A percentile compares a stretch with the other conserved stretches of the same genome.
phyloP scores from a whole-genome alignment of 2,329 filamentous ascomycete species.

The Aspergillus niger region DNA sequence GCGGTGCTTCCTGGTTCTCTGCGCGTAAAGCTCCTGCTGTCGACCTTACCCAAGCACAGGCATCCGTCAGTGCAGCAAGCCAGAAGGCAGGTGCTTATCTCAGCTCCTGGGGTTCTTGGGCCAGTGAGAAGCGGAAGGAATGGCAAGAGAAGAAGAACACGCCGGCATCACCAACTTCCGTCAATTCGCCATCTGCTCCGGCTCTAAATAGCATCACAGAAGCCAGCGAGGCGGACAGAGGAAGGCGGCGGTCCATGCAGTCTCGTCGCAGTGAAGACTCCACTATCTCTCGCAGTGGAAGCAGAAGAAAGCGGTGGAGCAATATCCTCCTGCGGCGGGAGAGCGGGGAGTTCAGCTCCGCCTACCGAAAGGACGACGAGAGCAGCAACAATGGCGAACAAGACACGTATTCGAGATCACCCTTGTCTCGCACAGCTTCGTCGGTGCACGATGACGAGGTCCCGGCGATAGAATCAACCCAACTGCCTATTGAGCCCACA shows the following conservation, averaged over 20 bases:
- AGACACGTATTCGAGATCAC: constrained; percentile 35
- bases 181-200: constrained; percentile 26
- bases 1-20: constrained; percentile 30
- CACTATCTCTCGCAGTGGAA: constrained; percentile 34
- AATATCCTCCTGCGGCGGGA: constrained; percentile 39
- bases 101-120: constrained; percentile 65
- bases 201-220: constrained; percentile 29
- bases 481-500: constrained; percentile 1
- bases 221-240: constrained; percentile 31
- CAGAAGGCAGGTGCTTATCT: constrained; percentile 64
- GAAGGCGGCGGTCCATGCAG: constrained; percentile 33
- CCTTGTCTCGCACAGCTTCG: constrained; percentile 34
- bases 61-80: constrained; percentile 55
- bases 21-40: constrained; percentile 40
- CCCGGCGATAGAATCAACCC: background rate
- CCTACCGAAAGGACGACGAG: constrained; percentile 25
- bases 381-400: constrained; percentile 21
- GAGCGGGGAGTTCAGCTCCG: constrained; percentile 31
- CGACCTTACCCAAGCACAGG: constrained; percentile 58
- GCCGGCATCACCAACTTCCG: constrained; percentile 29
- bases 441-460: constrained; percentile 17
- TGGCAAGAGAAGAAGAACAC: constrained; percentile 46
- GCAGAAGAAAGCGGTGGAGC: constrained; percentile 41
- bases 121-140: constrained; percentile 50
- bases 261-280: constrained; percentile 31